phyloP scores from a whole-genome alignment of 2,329 filamentous ascomycete species.

The Diaporthe amygdali region DNA sequence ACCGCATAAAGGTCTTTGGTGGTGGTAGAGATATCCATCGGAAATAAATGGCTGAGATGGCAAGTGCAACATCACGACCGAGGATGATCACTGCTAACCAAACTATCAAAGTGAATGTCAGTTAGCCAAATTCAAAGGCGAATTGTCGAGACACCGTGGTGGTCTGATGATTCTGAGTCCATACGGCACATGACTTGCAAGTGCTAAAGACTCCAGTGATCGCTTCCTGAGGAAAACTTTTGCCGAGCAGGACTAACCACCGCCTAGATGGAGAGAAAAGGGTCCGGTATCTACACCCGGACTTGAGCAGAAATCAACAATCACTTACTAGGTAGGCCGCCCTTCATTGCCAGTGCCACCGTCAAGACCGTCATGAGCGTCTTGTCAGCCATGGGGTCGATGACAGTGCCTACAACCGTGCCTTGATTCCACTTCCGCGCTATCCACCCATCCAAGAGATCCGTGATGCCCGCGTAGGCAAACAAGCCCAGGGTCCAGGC shows the following conservation, averaged over 20 bases:
- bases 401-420: constrained; percentile 92
- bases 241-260: too few species aligned
- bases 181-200: not conserved
- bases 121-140: not conserved
- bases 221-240: too few species aligned
- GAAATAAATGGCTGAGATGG: constrained; percentile 89
- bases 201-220: not conserved
- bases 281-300: not conserved
- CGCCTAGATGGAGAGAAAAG: too few species aligned
- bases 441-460: constrained; percentile 93
- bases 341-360: constrained; percentile 82
- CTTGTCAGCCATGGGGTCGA: constrained; percentile 98
- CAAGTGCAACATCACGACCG: constrained; percentile 84
- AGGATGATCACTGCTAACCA: constrained; percentile 92
- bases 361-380: constrained; percentile 92
- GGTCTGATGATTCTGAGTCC: not conserved
- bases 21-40: constrained; percentile 92
- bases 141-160: not conserved
- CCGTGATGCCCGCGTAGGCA: constrained; percentile 88
- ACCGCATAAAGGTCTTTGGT: constrained; percentile 88
- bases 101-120: constrained; percentile 49
- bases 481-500: constrained; percentile 84
- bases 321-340: constrained; percentile 74
- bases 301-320: not conserved
- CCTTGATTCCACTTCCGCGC: constrained; percentile 85